Conservation (phyloP, 495 filamentous ascomycete species). For the Articulospora tetracladia region DNA sequence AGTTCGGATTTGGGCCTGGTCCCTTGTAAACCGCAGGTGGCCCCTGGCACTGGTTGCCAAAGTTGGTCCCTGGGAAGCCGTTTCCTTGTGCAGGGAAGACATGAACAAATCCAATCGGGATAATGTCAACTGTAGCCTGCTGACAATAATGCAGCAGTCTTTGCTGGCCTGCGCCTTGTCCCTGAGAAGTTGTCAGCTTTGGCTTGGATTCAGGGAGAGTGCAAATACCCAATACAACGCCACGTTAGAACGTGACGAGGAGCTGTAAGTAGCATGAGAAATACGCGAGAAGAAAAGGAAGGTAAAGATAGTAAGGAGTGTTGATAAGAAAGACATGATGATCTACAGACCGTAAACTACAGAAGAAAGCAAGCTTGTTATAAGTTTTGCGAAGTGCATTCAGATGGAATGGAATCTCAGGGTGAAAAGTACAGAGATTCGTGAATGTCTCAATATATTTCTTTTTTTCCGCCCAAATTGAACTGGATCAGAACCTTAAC, state of each 20-base stretch:
- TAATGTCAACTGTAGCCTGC: constrained; percentile 58
- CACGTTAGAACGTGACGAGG: constrained; percentile 35
- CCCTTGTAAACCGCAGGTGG: constrained; percentile 28
- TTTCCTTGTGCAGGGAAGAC: constrained; percentile 52
- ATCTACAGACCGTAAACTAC: too few relatives aligned
- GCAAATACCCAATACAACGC: constrained; percentile 45
- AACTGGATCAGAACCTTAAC: too few relatives aligned
- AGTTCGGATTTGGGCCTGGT: constrained; percentile 27
- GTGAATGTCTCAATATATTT: too few relatives aligned
- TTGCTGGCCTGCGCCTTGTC: constrained; percentile 41
- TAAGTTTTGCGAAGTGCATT: too few relatives aligned
- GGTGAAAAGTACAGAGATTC: too few relatives aligned
- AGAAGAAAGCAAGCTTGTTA: too few relatives aligned
- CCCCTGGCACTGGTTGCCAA: constrained; percentile 60
- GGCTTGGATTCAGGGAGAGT: not conserved
- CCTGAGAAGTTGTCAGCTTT: constrained; percentile 20
- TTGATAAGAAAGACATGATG: not conserved
- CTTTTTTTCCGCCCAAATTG: too few relatives aligned
- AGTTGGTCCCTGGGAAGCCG: constrained; percentile 59
- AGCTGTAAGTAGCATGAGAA: not conserved
- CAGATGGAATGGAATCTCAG: too few relatives aligned
- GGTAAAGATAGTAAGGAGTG: not conserved
- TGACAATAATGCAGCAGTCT: constrained; percentile 54
- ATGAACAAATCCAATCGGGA: constrained; percentile 63
- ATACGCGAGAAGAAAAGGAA: not conserved